These are phyloP conservation scores for Mortierella alpina DNA, from an alignment of 192 early-diverging fungal species.

Conservation along the genomic window DNA sequence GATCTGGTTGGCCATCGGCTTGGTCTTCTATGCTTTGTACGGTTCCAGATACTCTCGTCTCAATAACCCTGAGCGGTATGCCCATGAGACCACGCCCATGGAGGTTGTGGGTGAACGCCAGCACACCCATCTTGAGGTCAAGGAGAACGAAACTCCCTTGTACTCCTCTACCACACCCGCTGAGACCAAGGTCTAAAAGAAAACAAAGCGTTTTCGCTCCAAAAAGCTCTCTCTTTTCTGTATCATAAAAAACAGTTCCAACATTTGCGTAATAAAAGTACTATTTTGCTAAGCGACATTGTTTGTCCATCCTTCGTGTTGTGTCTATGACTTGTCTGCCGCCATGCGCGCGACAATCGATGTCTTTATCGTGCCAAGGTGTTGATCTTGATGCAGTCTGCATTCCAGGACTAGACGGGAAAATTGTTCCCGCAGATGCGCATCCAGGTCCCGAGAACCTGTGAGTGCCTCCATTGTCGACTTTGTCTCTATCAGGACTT, in stretches of 20 bases:
- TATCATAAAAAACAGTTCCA: not conserved
- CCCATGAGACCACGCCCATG: constrained; percentile 12
- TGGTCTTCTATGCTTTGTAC: constrained; percentile 76
- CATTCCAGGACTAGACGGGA: too few relatives aligned
- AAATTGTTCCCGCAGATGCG: too few relatives aligned
- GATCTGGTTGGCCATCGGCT: constrained; percentile 81
- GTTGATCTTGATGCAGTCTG: too few relatives aligned
- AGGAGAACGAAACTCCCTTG: constrained; percentile 1
- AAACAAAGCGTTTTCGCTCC: not conserved
- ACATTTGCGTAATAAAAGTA: too few relatives aligned
- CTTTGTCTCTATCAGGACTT: too few relatives aligned
- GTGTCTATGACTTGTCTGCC: too few relatives aligned
- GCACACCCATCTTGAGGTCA: constrained; percentile 14
- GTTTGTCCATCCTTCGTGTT: too few relatives aligned
- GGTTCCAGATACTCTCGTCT: constrained; percentile 71
- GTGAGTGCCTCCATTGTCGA: too few relatives aligned
- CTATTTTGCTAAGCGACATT: too few relatives aligned
- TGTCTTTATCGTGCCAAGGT: too few relatives aligned
- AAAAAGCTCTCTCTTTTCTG: not conserved
- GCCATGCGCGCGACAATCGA: too few relatives aligned
- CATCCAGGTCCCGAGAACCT: too few relatives aligned
- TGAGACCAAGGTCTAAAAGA: constrained; percentile 8
- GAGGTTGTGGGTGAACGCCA: constrained; percentile 16
- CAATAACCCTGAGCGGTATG: constrained; percentile 55
- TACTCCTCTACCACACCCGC: not conserved